Conservation (phyloP, 495 filamentous ascomycete genomes). For the Penicillium atrosanguineum region DNA sequence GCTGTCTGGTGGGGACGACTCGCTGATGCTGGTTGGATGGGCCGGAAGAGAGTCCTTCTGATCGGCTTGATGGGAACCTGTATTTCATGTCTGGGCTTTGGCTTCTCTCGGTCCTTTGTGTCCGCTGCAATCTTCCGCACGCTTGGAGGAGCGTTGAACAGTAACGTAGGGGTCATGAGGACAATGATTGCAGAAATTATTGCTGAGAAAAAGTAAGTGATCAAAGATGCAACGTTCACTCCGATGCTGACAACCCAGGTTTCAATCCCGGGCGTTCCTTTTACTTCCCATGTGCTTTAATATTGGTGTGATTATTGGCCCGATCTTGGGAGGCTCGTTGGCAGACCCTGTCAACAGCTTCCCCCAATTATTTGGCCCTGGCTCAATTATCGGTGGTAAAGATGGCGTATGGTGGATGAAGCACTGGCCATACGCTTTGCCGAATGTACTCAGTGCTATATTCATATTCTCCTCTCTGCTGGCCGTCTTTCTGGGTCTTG, state of each 20-base stretch:
- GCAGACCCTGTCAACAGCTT: constrained; percentile 68
- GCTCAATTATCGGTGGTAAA: constrained; percentile 47
- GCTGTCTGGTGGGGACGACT: constrained; percentile 77
- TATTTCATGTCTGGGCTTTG: constrained; percentile 73
- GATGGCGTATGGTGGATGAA: constrained; percentile 59
- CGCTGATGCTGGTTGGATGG: constrained; percentile 66
- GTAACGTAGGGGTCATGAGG: constrained; percentile 77
- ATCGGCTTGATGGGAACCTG: constrained; percentile 72
- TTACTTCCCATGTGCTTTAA: constrained; percentile 83
- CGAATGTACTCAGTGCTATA: constrained; percentile 57
- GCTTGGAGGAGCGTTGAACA: constrained; percentile 75
- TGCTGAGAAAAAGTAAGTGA: constrained; percentile 57
- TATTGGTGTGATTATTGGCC: constrained; percentile 66
- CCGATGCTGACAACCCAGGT: constrained; percentile 34
- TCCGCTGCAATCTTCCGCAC: constrained; percentile 68
- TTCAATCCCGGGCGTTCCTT: constrained; percentile 73
- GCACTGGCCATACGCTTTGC: constrained; percentile 60
- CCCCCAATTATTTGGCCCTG: constrained; percentile 63
- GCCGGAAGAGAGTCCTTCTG: constrained; percentile 73
- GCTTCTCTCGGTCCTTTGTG: constrained; percentile 68
- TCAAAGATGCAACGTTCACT: not conserved
- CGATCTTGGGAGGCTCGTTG: constrained; percentile 62
- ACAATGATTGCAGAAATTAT: constrained; percentile 82
- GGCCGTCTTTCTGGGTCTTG: constrained; percentile 55
- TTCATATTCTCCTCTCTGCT: constrained; percentile 51